phyloP scores from a whole-genome alignment of 768 basidiomycete genomes.

The Termitomyces titanicus region DNA sequence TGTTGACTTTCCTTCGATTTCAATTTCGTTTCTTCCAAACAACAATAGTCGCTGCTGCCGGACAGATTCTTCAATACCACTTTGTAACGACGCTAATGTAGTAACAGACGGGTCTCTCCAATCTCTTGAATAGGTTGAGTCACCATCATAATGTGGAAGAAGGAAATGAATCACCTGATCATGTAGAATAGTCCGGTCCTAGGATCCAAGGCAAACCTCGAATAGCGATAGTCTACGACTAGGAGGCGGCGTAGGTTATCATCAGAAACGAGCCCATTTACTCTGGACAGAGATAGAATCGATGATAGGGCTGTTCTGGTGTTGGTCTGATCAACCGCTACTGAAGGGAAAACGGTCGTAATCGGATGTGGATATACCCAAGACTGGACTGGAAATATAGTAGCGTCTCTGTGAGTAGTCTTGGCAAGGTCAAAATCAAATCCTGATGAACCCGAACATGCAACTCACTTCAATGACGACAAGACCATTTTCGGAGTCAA shows the following conservation, averaged over 20 bases:
- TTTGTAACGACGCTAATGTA: slow-evolving; percentile 54
- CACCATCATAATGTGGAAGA: background rate
- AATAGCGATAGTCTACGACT: slow-evolving; percentile 89
- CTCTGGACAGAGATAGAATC: slow-evolving; percentile 20
- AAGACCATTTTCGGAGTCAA: slow-evolving; percentile 63
- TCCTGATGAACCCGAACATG: background rate
- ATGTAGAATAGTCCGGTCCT: slow-evolving; percentile 78
- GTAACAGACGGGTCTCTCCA: slow-evolving; percentile 87
- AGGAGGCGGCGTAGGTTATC: slow-evolving; percentile 49
- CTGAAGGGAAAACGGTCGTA: slow-evolving; percentile 70
- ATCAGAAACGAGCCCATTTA: slow-evolving; percentile 27
- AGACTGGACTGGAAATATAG: slow-evolving; percentile 66
- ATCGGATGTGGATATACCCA: slow-evolving; percentile 75
- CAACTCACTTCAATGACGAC: slow-evolving; percentile 84
- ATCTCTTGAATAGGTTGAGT: slow-evolving; percentile 48
- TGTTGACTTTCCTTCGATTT: slow-evolving; percentile 85
- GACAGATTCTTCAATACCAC: slow-evolving; percentile 52
- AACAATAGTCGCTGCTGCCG: slow-evolving; percentile 66
- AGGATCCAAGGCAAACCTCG: slow-evolving; percentile 84
- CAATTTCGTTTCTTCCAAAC: slow-evolving; percentile 85
- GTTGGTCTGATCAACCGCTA: slow-evolving; percentile 27
- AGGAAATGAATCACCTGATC: slow-evolving; percentile 56
- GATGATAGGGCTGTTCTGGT: slow-evolving; percentile 9
- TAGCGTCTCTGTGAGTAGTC: slow-evolving; percentile 83
- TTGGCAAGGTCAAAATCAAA: slow-evolving; percentile 32